Evolutionary conservation across 306 rosid species (phyloP).

Genomic region (Sicyos baderoa): DNA sequence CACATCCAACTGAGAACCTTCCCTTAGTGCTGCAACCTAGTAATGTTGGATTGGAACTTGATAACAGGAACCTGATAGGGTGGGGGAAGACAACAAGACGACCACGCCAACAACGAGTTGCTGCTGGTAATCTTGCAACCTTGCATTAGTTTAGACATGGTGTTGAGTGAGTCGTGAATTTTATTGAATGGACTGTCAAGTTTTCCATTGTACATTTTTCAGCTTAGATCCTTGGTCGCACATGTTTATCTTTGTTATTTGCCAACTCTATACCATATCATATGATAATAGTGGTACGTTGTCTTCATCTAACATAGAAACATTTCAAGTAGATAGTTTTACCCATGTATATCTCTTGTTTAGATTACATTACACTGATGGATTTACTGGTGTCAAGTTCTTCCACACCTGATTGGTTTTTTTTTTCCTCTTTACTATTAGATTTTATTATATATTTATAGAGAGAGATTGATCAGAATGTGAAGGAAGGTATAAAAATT

Average conservation of each 20-base stretch:
- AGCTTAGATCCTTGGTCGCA: conserved; percentile 5
- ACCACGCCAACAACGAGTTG: conserved; percentile 85
- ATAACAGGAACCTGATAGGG: conserved; percentile 76
- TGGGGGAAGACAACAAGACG: conserved; percentile 95
- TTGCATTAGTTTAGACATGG: conserved; percentile 16
- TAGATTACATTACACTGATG: conserved; percentile 14
- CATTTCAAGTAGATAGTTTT: background rate
- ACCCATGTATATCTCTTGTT: conserved; percentile 8
- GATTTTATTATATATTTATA: background rate
- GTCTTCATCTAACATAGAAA: conserved; percentile 2
- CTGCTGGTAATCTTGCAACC: conserved; percentile 48
- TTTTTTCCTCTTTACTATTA: no score
- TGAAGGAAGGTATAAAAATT: background rate
- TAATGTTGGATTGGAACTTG: conserved; percentile 55
- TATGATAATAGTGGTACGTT: conserved; percentile 4
- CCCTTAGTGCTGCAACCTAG: conserved; percentile 47
- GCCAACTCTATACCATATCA: conserved; percentile 17
- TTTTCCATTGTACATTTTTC: conserved; percentile 21
- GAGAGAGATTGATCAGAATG: no score
- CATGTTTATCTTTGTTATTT: conserved; percentile 10
- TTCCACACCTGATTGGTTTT: background rate
- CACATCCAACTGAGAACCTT: conserved; percentile 38
- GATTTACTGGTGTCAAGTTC: background rate
- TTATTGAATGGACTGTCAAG: conserved; percentile 1
- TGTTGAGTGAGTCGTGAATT: conserved; percentile 8